Evolutionary conservation across 176 grass and related monocot genomes (phyloP).

Genomic region (Juncus inflexus): DNA sequence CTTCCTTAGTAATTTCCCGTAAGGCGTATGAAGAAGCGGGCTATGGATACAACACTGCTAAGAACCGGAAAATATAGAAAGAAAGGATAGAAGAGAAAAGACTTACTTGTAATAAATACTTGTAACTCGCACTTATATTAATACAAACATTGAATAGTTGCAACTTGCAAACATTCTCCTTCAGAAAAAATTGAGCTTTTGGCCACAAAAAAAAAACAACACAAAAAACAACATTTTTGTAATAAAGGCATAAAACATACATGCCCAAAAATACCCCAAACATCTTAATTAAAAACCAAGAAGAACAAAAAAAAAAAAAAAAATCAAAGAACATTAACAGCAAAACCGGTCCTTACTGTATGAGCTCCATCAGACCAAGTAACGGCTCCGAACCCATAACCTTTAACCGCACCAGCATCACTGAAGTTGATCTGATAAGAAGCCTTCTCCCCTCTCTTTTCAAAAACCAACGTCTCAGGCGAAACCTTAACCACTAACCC

Average conservation of each 20-base stretch:
- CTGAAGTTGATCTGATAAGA: constrained; percentile 66
- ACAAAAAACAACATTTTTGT: background rate
- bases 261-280: background rate
- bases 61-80: too few relatives aligned
- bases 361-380: constrained; percentile 91
- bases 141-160: too few relatives aligned
- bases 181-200: too few relatives aligned
- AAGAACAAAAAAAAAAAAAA: background rate
- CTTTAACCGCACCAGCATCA: constrained; percentile 34
- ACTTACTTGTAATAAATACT: too few relatives aligned
- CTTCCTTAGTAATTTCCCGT: too few relatives aligned
- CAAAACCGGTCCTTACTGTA: constrained; percentile 67
- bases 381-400: constrained; percentile 53
- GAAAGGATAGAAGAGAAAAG: too few relatives aligned
- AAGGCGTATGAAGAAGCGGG: too few relatives aligned
- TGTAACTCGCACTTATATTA: too few relatives aligned
- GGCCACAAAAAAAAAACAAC: background rate
- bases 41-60: too few relatives aligned
- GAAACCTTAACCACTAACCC: constrained; percentile 53
- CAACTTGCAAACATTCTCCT: too few relatives aligned
- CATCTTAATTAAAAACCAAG: constrained; percentile 10
- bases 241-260: too few relatives aligned
- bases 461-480: constrained; percentile 59
- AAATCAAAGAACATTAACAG: constrained; percentile 62
- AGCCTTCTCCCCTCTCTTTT: constrained; percentile 56